A percentile compares a stretch with the other conserved stretches of the same genome.
Conservation (phyloP, 306 rosid genomes). For the Trifolium dubium region DNA sequence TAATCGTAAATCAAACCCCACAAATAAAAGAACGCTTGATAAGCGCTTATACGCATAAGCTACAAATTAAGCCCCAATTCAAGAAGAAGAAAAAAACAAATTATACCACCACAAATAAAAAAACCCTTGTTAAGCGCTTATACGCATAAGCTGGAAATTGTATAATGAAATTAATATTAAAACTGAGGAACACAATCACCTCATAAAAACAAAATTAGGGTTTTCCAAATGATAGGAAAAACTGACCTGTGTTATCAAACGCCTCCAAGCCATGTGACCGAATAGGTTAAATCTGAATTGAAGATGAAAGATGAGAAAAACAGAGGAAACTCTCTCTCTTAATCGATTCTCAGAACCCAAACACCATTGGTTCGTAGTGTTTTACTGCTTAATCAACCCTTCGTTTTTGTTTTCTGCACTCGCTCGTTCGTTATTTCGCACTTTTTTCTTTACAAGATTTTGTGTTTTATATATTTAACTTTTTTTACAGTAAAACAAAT, state of each 20-base stretch:
- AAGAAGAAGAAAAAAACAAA: too few relatives aligned
- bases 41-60: too few relatives aligned
- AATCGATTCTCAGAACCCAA: neutral
- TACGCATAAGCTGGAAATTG: too few relatives aligned
- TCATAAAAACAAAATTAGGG: neutral
- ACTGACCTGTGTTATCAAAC: constrained; percentile 68
- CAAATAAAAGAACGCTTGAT: too few relatives aligned
- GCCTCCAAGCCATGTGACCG: constrained; percentile 64
- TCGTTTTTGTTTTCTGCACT: neutral
- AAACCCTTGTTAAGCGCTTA: too few relatives aligned
- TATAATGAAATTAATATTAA: neutral
- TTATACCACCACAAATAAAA: too few relatives aligned
- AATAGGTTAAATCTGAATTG: neutral
- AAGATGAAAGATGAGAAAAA: neutral
- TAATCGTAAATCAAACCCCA: neutral
- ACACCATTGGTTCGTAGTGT: neutral
- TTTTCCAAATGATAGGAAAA: neutral
- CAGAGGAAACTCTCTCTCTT: neutral
- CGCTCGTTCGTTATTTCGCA: neutral
- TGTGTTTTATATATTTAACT: neutral
- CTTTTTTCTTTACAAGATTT: neutral
- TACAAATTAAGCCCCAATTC: too few relatives aligned
- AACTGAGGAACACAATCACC: neutral
- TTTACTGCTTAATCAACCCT: neutral
- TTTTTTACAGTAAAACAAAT: too few relatives aligned